Percentiles rank a stretch among this genome's conserved stretches.
These are phyloP conservation scores for Sindora glabra DNA, from an alignment of 306 rosid species.

Conservation along the genomic window DNA sequence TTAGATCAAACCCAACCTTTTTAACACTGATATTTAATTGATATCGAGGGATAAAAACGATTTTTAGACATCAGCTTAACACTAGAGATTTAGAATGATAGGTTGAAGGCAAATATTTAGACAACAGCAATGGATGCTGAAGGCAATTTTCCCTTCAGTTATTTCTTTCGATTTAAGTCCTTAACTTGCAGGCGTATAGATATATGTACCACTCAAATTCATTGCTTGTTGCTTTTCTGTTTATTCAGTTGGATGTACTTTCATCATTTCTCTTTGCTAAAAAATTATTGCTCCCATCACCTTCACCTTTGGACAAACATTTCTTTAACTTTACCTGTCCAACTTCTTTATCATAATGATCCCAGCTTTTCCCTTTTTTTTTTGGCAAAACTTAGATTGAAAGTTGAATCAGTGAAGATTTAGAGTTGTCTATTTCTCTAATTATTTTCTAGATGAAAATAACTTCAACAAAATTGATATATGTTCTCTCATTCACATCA, in stretches of 20 bases:
- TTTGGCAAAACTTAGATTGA: slow-evolving; percentile 48
- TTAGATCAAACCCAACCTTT: no score
- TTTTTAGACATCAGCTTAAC: no score
- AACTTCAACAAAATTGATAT: no score
- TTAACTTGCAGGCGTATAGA: slow-evolving; percentile 5
- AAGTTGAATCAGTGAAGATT: slow-evolving; percentile 39
- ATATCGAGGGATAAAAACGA: no score
- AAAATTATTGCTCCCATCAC: slow-evolving; percentile 32
- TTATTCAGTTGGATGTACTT: neutral
- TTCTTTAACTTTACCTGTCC: slow-evolving; percentile 51
- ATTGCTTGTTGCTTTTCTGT: slow-evolving; percentile 21
- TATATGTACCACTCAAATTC: slow-evolving; percentile 23
- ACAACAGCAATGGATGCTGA: neutral
- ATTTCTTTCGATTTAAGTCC: no score
- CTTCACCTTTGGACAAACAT: slow-evolving; percentile 42
- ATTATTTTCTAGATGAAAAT: slow-evolving; percentile 37
- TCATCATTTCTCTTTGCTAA: neutral
- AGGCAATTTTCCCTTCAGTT: no score
- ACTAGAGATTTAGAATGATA: no score
- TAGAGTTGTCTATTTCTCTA: slow-evolving; percentile 27
- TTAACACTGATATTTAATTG: no score
- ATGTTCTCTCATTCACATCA: no score
- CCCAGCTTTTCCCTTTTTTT: slow-evolving; percentile 38
- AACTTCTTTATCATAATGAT: slow-evolving; percentile 43
- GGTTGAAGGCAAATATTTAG: neutral